Conservation (phyloP, 768 basidiomycete genomes). For the Lactarius psammicola region DNA sequence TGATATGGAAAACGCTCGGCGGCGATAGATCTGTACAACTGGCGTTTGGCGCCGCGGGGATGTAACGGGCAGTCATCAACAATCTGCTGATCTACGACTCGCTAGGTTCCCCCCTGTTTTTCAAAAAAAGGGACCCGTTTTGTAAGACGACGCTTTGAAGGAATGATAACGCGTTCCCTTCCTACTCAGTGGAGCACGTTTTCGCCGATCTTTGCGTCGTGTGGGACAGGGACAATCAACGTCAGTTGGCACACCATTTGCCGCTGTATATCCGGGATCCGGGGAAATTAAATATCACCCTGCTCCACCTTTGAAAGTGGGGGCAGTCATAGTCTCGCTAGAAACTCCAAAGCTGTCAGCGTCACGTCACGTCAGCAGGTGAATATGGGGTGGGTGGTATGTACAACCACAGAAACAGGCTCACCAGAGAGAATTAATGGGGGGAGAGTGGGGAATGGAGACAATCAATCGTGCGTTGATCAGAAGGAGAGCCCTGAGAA, state of each 20-base stretch:
- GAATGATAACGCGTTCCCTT: background rate
- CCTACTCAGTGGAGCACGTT: background rate
- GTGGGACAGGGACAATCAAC: background rate
- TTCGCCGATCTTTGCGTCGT: background rate
- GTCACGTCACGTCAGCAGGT: background rate
- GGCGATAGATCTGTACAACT: background rate
- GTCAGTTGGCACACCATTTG: background rate
- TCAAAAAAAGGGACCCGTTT: background rate
- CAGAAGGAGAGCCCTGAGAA: background rate
- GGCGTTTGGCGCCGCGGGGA: background rate
- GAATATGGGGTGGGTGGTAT: background rate
- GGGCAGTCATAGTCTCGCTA: background rate
- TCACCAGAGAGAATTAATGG: background rate
- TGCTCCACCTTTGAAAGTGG: background rate
- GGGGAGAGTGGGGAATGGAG: slow-evolving; percentile 1
- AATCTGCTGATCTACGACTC: background rate
- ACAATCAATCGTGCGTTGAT: slow-evolving; percentile 2
- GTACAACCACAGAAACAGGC: background rate
- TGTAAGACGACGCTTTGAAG: background rate
- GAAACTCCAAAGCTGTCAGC: background rate
- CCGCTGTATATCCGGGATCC: background rate
- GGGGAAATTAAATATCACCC: background rate
- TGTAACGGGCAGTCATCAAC: background rate
- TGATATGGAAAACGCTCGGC: background rate
- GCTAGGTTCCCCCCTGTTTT: background rate